phyloP scores from a whole-genome alignment of 2,329 filamentous ascomycete genomes.

The Cladophialophora yegresii region DNA sequence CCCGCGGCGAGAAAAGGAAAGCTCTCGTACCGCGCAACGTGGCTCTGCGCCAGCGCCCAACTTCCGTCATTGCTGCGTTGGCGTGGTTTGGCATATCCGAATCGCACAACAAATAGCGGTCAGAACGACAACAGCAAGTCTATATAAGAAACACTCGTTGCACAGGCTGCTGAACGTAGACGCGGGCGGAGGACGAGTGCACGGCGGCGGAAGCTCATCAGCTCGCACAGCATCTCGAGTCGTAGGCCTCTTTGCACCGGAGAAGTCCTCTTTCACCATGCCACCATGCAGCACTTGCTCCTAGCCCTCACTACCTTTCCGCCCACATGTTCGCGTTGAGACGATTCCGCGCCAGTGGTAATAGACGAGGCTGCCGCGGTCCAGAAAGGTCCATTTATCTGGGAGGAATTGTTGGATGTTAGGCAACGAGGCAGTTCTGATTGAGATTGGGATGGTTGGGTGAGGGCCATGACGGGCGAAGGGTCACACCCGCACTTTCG shows the following conservation, averaged over 20 bases:
- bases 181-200: conserved; percentile 1
- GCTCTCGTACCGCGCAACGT: conserved; percentile 31
- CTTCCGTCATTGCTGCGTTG: conserved; percentile 33
- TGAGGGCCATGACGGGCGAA: conserved; percentile 13
- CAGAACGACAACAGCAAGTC: conserved; percentile 15
- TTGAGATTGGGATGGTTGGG: conserved; percentile 28
- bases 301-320: conserved; percentile 1
- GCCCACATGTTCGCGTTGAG: conserved; percentile 4
- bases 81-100: conserved; percentile 26
- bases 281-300: not conserved
- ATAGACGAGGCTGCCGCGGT: conserved; percentile 31
- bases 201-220: conserved; percentile 7
- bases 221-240: not conserved
- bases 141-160: conserved; percentile 27
- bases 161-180: conserved; percentile 3
- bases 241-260: not conserved
- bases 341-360: conserved; percentile 11
- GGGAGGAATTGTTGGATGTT: conserved; percentile 22
- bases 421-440: conserved; percentile 29
- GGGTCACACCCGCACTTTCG: conserved; percentile 25
- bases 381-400: conserved; percentile 21
- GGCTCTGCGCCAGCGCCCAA: conserved; percentile 32
- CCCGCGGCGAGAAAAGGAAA: conserved; percentile 18
- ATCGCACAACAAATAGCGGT: conserved; percentile 29
- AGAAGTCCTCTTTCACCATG: conserved; percentile 11